These are phyloP conservation scores for Pythium plurisporium DNA, from an alignment of 352 stramenopile genomes.

Conservation along the genomic window DNA sequence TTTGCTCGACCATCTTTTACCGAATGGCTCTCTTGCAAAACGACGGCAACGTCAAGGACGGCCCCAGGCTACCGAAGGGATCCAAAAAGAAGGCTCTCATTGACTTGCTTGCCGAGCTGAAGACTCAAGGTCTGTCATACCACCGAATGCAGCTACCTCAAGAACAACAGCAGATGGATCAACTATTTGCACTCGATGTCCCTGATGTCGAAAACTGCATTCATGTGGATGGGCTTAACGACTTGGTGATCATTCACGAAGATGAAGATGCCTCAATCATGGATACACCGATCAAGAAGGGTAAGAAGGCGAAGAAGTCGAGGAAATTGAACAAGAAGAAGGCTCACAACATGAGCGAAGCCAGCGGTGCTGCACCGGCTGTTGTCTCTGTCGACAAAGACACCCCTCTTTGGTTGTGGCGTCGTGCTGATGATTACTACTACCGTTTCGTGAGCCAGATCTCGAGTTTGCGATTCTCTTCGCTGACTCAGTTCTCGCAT, in stretches of 20 bases:
- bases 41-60: constrained; percentile 60
- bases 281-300: constrained; percentile 8
- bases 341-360: neutral
- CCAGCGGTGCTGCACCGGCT: neutral
- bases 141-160: constrained; percentile 68
- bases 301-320: constrained; percentile 29
- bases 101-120: constrained; percentile 91
- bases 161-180: constrained; percentile 76
- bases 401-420: constrained; percentile 75
- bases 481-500: constrained; percentile 77
- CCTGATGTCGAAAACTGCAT: constrained; percentile 82
- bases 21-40: constrained; percentile 84
- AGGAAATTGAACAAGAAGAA: constrained; percentile 27
- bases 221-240: constrained; percentile 57
- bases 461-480: constrained; percentile 68
- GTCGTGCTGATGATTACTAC: constrained; percentile 85
- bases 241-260: constrained; percentile 33
- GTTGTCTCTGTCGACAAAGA: constrained; percentile 31
- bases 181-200: constrained; percentile 79
- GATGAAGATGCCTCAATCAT: constrained; percentile 16
- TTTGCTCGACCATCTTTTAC: constrained; percentile 94
- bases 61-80: constrained; percentile 86
- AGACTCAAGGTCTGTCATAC: constrained; percentile 77
- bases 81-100: constrained; percentile 97
- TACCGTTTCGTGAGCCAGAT: constrained; percentile 85